Conservation (phyloP, 148 eudicot genomes). For the Vaccinium corymbosum region DNA sequence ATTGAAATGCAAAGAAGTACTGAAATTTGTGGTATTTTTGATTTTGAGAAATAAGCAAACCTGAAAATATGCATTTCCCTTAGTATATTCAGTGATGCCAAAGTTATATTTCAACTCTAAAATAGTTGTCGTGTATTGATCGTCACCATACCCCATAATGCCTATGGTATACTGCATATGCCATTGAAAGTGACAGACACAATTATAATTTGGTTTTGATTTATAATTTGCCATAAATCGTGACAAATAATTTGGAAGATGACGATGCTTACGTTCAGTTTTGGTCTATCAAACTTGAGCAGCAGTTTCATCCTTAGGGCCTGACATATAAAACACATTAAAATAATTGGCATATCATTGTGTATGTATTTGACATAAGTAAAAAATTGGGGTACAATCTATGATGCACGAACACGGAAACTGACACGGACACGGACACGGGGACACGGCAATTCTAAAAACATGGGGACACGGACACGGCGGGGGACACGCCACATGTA, state of each 20-base stretch:
- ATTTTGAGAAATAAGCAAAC: constrained; percentile 22
- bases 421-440: no score
- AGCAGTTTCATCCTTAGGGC: constrained; percentile 89
- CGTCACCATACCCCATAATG: constrained; percentile 84
- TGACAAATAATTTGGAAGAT: background rate
- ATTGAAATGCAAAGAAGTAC: background rate
- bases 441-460: no score
- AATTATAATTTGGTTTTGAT: background rate
- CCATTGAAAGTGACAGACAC: background rate
- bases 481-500: no score
- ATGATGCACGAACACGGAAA: no score
- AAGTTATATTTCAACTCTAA: constrained; percentile 81
- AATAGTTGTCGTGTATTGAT: constrained; percentile 53
- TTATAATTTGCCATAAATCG: background rate
- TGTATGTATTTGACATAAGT: no score
- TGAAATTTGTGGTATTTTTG: background rate
- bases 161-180: constrained; percentile 61
- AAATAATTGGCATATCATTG: no score
- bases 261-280: background rate
- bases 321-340: constrained; percentile 25
- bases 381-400: no score
- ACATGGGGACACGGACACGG: no score
- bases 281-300: no score
- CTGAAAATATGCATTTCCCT: constrained; percentile 97
- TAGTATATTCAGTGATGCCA: constrained; percentile 75